Evolutionary conservation across 331 rosid genomes (phyloP).

Genomic region (Saraca asoca): DNA sequence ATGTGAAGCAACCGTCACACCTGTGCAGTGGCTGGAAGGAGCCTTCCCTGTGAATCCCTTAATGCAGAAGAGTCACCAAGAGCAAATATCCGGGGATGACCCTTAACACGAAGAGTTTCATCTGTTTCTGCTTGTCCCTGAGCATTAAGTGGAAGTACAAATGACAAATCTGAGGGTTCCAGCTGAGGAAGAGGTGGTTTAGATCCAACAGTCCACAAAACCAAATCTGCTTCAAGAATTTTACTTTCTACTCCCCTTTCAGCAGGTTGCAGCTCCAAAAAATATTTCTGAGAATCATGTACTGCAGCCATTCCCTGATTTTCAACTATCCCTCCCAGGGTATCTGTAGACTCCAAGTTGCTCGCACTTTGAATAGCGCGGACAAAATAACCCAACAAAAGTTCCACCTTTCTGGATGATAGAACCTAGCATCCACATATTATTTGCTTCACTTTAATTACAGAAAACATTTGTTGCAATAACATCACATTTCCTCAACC

Average conservation of each 20-base stretch:
- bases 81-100: constrained; percentile 95
- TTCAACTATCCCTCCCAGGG: constrained; percentile 29
- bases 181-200: constrained; percentile 75
- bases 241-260: constrained; percentile 68
- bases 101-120: constrained; percentile 97
- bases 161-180: constrained; percentile 55
- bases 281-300: constrained; percentile 53
- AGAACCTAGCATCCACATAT: constrained; percentile 61
- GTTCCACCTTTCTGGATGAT: constrained; percentile 77
- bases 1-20: constrained; percentile 35
- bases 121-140: constrained; percentile 94
- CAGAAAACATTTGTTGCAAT: constrained; percentile 23
- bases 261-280: constrained; percentile 78
- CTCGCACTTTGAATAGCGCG: constrained; percentile 55
- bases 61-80: constrained; percentile 87
- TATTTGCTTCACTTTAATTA: constrained; percentile 34
- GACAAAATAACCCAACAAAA: constrained; percentile 81
- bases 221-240: constrained; percentile 75
- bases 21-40: constrained; percentile 98
- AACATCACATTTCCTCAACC: constrained; percentile 26
- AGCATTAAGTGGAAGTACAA: constrained; percentile 77
- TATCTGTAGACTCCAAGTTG: constrained; percentile 47
- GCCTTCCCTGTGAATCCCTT: constrained; percentile 81
- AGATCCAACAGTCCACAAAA: constrained; percentile 95
- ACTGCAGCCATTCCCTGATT: constrained; percentile 36